A percentile compares a stretch with the other conserved stretches of the same genome.
Evolutionary conservation across 2,329 filamentous ascomycete species (phyloP).

Genomic region (Diatrype stigma): DNA sequence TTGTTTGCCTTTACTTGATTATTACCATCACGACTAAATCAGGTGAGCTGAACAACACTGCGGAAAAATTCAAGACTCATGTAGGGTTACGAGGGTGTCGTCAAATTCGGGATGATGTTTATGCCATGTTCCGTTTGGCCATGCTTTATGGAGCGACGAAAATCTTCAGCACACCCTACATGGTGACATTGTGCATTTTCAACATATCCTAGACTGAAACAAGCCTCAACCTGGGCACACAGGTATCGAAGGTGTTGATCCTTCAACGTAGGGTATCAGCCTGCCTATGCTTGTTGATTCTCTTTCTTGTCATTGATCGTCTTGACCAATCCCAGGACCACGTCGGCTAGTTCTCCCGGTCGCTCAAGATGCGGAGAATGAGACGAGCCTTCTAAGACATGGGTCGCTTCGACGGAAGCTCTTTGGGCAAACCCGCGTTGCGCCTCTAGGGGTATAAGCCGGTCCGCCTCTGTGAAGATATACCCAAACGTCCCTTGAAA

Average conservation of each 20-base stretch:
- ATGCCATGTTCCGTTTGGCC: neutral
- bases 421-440: neutral
- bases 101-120: neutral
- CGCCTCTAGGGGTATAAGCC: neutral
- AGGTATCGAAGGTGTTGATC: neutral
- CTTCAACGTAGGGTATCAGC: neutral
- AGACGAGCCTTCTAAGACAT: neutral
- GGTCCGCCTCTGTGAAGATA: slow-evolving; percentile 1
- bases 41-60: neutral
- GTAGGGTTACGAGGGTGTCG: neutral
- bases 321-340: neutral
- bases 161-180: neutral
- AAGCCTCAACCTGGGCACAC: neutral
- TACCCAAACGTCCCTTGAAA: slow-evolving; percentile 1
- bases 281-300: neutral
- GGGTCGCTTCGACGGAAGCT: neutral
- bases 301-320: neutral
- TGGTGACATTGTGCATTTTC: neutral
- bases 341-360: neutral
- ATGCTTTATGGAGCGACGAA: neutral
- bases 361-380: slow-evolving; percentile 1
- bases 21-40: neutral
- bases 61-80: neutral
- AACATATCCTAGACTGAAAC: neutral
- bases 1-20: neutral